phyloP scores from a whole-genome alignment of 2,329 filamentous ascomycete genomes.

The Pseudogymnoascus sp. region DNA sequence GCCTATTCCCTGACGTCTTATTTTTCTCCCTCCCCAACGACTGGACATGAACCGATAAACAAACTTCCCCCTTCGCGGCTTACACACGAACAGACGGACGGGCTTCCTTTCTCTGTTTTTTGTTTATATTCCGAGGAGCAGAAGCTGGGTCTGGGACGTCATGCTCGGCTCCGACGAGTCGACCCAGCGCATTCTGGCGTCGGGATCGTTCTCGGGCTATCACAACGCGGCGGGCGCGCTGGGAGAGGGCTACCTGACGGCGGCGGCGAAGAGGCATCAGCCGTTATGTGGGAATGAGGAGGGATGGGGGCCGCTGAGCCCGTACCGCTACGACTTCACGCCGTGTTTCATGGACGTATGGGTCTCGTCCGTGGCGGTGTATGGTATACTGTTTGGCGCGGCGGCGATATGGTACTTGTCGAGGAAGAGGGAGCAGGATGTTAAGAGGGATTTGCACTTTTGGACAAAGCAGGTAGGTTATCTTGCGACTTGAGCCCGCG shows the following conservation, averaged over 20 bases:
- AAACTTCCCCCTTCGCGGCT: background rate
- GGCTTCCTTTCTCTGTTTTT: background rate
- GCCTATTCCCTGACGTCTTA: conserved; percentile 6
- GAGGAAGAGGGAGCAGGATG: conserved; percentile 57
- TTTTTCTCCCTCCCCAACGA: background rate
- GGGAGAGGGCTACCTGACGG: conserved; percentile 52
- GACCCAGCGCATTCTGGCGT: conserved; percentile 31
- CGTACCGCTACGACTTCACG: conserved; percentile 84
- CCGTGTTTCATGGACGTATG: conserved; percentile 95
- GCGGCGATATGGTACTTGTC: conserved; percentile 72
- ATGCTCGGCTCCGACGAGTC: conserved; percentile 15
- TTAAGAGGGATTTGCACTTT: conserved; percentile 84
- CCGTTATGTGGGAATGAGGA: conserved; percentile 81
- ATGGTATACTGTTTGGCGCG: conserved; percentile 70
- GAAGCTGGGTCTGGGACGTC: conserved; percentile 9
- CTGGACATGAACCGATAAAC: background rate
- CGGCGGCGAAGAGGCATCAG: conserved; percentile 39
- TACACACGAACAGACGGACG: background rate
- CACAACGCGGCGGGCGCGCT: conserved; percentile 41
- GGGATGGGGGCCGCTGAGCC: conserved; percentile 92
- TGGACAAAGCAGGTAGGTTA: conserved; percentile 75
- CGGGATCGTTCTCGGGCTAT: conserved; percentile 55
- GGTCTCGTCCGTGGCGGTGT: conserved; percentile 69
- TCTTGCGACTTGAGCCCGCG: background rate
- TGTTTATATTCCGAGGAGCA: background rate